Evolutionary conservation across 257 asterid genomes (phyloP).

Genomic region (Cordia subcordata): DNA sequence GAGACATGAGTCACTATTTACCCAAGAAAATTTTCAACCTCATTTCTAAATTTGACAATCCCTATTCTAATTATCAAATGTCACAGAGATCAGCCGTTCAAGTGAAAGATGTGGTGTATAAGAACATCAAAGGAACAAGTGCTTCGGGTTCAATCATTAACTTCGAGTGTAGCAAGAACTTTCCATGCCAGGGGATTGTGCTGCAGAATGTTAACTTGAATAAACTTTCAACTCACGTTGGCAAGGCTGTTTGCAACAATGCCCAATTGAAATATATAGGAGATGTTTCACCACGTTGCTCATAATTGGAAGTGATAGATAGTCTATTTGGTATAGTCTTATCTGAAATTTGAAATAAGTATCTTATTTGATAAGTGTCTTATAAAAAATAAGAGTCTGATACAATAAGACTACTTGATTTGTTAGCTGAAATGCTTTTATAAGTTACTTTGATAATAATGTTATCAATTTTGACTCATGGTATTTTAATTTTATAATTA

Average conservation of each 20-base stretch:
- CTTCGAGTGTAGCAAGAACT: conserved; percentile 49
- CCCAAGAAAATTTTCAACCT: too few species aligned
- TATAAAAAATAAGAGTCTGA: too few species aligned
- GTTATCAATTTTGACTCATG: too few species aligned
- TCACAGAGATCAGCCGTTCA: conserved; percentile 55
- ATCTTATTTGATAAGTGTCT: too few species aligned
- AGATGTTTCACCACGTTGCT: conserved; percentile 52
- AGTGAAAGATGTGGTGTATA: conserved; percentile 47
- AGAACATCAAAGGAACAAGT: conserved; percentile 68
- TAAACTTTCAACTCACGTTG: conserved; percentile 19
- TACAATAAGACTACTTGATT: too few species aligned
- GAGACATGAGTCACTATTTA: too few species aligned
- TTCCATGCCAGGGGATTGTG: conserved; percentile 59
- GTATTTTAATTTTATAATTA: too few species aligned
- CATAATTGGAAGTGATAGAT: conserved; percentile 10
- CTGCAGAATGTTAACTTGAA: conserved; percentile 50
- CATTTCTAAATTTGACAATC: background rate
- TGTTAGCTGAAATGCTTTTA: too few species aligned
- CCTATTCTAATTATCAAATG: too few species aligned
- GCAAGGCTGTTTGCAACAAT: conserved; percentile 52
- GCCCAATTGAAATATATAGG: conserved; percentile 28
- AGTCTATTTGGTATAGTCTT: too few species aligned
- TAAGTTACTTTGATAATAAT: too few species aligned
- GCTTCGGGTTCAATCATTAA: conserved; percentile 45
- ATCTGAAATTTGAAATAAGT: too few species aligned